Evolutionary conservation across 2,329 filamentous ascomycete genomes (phyloP).

Genomic region (Blastomyces emzantsi): DNA sequence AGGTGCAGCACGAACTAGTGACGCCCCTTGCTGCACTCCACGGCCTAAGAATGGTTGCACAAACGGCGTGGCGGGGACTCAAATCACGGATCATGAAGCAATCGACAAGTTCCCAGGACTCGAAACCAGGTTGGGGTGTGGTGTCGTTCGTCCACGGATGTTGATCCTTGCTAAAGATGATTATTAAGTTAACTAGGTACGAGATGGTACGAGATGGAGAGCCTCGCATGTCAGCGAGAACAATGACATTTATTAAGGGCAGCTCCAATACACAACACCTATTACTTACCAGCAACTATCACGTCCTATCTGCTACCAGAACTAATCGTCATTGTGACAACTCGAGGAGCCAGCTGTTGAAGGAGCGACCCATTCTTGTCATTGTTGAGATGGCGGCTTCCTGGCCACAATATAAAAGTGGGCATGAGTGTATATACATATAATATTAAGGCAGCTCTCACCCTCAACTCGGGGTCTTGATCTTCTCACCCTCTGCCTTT

Average conservation of each 20-base stretch:
- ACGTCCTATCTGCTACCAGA: background rate
- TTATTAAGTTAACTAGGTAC: too few relatives aligned
- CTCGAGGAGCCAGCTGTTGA: background rate
- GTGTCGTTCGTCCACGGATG: background rate
- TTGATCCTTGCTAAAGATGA: too few relatives aligned
- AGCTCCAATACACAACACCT: too few relatives aligned
- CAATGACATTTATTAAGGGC: too few relatives aligned
- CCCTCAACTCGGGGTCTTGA: background rate
- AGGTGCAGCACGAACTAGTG: background rate
- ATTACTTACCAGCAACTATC: too few relatives aligned
- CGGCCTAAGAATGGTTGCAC: background rate
- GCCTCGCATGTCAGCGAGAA: too few relatives aligned
- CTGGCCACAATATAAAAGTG: background rate
- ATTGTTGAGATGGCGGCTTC: background rate
- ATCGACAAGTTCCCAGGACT: background rate
- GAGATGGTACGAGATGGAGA: too few relatives aligned
- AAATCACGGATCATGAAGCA: background rate
- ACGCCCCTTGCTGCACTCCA: background rate
- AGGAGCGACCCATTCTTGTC: background rate
- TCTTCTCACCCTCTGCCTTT: background rate
- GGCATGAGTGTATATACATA: background rate
- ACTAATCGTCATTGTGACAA: background rate
- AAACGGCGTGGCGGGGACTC: background rate
- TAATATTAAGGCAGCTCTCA: background rate
- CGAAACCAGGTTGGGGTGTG: background rate